Evolutionary conservation across 495 filamentous ascomycete species (phyloP).

Genomic region (Chaetomidium leptoderma): DNA sequence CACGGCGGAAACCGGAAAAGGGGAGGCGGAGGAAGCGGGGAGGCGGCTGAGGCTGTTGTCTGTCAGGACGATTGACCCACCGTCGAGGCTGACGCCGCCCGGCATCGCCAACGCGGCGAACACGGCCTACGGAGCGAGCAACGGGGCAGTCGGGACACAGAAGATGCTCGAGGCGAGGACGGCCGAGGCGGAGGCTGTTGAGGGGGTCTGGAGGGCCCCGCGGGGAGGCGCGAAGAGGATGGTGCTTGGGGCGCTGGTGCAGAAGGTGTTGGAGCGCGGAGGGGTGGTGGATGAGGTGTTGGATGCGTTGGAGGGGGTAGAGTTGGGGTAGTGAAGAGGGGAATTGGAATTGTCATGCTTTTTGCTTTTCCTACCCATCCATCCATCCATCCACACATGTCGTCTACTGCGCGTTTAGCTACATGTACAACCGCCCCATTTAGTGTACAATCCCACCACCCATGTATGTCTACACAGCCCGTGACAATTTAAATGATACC

Average conservation of each 20-base stretch:
- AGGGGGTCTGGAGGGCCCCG: conserved; percentile 75
- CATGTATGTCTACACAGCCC: conserved; percentile 16
- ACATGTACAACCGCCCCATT: neutral
- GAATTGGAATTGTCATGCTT: neutral
- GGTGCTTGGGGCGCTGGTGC: conserved; percentile 62
- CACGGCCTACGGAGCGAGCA: conserved; percentile 51
- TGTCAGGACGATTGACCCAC: conserved; percentile 69
- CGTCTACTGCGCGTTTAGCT: no score
- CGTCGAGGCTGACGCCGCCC: conserved; percentile 50
- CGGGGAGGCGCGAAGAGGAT: conserved; percentile 69
- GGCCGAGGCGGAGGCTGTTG: conserved; percentile 53
- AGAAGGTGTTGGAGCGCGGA: conserved; percentile 60
- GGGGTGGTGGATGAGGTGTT: conserved; percentile 84
- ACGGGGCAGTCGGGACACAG: conserved; percentile 35
- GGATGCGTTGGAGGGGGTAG: conserved; percentile 64
- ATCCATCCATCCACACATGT: neutral
- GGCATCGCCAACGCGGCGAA: conserved; percentile 67
- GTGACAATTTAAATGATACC: conserved; percentile 35
- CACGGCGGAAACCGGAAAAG: conserved; percentile 6
- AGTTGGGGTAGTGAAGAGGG: conserved; percentile 35
- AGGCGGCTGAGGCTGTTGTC: conserved; percentile 49
- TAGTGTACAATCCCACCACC: neutral
- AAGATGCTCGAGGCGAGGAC: conserved; percentile 41
- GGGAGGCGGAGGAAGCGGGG: conserved; percentile 12
- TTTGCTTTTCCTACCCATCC: neutral